phyloP scores from a whole-genome alignment of 78 protist species.

The Dictyostelium brefeldianum region DNA sequence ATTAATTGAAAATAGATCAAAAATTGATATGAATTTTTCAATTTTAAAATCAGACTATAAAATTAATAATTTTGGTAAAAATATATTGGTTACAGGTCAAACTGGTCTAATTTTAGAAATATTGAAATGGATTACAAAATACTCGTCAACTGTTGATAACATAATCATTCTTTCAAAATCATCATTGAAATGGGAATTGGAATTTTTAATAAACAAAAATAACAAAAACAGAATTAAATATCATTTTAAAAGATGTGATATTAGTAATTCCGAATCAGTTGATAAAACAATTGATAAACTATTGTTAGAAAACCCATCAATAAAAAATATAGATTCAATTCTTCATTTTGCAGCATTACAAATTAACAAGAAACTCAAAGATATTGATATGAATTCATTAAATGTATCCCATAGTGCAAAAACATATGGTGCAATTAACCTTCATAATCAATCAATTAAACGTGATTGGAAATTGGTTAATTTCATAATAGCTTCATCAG shows the following conservation, averaged over 20 bases:
- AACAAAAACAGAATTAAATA: background rate
- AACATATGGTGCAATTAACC: background rate
- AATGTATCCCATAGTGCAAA: background rate
- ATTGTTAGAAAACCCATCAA: background rate
- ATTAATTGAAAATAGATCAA: background rate
- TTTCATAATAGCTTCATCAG: constrained; percentile 64
- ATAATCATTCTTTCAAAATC: background rate
- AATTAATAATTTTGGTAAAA: background rate
- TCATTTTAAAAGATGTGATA: background rate
- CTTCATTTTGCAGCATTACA: background rate
- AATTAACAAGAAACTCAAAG: no score
- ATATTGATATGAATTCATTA: no score
- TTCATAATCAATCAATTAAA: background rate
- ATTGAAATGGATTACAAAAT: background rate
- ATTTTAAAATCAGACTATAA: background rate
- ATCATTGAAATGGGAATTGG: background rate
- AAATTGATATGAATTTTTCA: no score
- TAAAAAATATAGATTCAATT: background rate
- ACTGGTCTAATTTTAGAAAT: background rate
- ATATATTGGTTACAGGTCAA: background rate
- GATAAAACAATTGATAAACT: no score
- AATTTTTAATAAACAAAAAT: background rate
- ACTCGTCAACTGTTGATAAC: background rate
- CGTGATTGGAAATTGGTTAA: background rate
- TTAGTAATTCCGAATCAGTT: no score